phyloP scores from a whole-genome alignment of 1,284 basidiomycete genomes.

The Puccinia brachypodii region DNA sequence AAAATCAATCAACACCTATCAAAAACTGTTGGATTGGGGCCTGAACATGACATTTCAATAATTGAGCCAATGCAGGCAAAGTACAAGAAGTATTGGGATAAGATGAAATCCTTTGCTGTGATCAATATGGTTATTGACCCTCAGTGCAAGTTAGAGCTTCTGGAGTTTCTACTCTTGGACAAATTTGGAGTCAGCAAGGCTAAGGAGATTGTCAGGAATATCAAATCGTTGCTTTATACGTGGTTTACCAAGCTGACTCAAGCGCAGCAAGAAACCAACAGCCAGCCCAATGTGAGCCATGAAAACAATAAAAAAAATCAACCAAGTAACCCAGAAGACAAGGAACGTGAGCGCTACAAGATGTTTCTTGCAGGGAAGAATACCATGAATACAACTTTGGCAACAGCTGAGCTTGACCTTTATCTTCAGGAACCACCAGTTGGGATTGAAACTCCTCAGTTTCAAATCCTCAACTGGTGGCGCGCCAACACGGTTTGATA shows the following conservation, averaged over 20 bases:
- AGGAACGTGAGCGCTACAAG: background rate
- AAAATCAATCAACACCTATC: background rate
- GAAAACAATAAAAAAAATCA: background rate
- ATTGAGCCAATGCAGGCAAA: slow-evolving; percentile 13
- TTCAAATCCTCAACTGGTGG: slow-evolving; percentile 9
- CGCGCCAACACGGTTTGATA: background rate
- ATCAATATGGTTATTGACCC: background rate
- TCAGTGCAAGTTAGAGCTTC: background rate
- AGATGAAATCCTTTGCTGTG: background rate
- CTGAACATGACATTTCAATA: background rate
- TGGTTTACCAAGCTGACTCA: background rate
- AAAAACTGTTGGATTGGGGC: background rate
- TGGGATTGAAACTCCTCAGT: background rate
- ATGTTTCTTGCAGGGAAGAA: background rate
- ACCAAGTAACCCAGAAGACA: background rate
- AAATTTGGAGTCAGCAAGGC: background rate
- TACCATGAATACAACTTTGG: background rate
- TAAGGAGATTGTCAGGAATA: background rate
- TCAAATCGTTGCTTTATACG: background rate
- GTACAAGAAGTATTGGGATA: background rate
- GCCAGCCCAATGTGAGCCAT: background rate
- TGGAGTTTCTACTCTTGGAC: background rate
- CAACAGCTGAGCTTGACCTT: background rate
- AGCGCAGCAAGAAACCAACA: background rate
- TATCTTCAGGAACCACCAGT: background rate